These are phyloP conservation scores for Macroventuria anomochaeta DNA, from an alignment of 2,329 filamentous ascomycete species.

Conservation along the genomic window DNA sequence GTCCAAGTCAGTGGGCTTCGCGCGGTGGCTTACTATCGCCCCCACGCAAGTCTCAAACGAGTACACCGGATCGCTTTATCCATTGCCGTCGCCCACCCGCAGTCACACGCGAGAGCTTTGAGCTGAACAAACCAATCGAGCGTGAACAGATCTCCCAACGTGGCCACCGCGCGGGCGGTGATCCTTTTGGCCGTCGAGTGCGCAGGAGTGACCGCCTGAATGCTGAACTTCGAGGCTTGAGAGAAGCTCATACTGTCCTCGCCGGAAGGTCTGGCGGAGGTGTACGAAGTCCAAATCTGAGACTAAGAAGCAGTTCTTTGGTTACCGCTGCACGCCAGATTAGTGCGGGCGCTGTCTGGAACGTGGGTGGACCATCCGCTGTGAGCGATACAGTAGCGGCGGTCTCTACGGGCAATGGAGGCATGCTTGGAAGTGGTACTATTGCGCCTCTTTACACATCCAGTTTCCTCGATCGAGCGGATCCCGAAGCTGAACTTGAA, in stretches of 20 bases:
- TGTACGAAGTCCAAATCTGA: constrained; percentile 25
- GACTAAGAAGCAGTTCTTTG: constrained; percentile 32
- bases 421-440: constrained; percentile 71
- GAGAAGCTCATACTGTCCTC: constrained; percentile 41
- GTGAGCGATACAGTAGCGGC: constrained; percentile 57
- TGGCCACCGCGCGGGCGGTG: constrained; percentile 51
- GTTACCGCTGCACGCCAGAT: constrained; percentile 52
- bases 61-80: constrained; percentile 66
- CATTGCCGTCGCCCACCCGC: constrained; percentile 53
- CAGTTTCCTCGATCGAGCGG: constrained; percentile 59
- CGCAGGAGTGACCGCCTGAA: constrained; percentile 42
- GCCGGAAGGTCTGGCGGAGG: constrained; percentile 26
- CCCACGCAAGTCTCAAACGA: constrained; percentile 28
- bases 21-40: constrained; percentile 32
- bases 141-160: constrained; percentile 57
- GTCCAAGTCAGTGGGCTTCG: constrained; percentile 41
- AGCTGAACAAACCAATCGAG: constrained; percentile 57
- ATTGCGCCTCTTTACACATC: constrained; percentile 71
- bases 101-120: constrained; percentile 57
- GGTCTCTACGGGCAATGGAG: constrained; percentile 68
- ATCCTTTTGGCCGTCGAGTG: constrained; percentile 61
- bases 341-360: constrained; percentile 76
- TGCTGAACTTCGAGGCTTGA: constrained; percentile 41
- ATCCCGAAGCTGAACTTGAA: constrained; percentile 66
- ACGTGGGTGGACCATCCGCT: constrained; percentile 73